phyloP scores from a whole-genome alignment of 2,329 filamentous ascomycete species.

The Ophiocordyceps sinensis region DNA sequence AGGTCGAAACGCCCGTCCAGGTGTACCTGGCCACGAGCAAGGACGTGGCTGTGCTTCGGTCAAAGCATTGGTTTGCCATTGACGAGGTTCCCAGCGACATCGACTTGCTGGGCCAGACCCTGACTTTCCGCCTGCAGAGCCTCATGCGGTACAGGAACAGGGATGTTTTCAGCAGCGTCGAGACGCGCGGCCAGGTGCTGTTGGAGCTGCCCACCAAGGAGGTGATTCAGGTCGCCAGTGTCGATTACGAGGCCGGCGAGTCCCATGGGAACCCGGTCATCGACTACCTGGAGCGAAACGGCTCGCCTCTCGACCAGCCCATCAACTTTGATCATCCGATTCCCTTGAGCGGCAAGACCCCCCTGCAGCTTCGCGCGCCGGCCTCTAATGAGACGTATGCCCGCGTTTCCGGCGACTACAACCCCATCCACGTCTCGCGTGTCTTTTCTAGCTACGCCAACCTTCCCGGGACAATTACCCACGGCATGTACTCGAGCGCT shows the following conservation, averaged over 20 bases:
- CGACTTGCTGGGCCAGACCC: conserved; percentile 79
- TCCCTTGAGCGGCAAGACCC: conserved; percentile 81
- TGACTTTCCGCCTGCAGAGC: conserved; percentile 91
- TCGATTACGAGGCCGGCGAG: conserved; percentile 82
- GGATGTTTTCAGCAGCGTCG: conserved; percentile 77
- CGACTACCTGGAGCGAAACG: conserved; percentile 87
- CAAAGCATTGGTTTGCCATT: conserved; percentile 94
- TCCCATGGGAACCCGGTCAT: conserved; percentile 95
- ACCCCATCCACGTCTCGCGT: conserved; percentile 95
- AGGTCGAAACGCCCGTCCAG: conserved; percentile 90
- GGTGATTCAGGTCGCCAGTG: conserved; percentile 90
- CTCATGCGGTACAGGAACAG: conserved; percentile 91
- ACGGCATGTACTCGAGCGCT: conserved; percentile 98
- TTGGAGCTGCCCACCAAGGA: conserved; percentile 94
- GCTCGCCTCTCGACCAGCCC: conserved; percentile 85
- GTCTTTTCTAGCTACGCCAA: conserved; percentile 95
- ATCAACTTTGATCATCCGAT: conserved; percentile 97
- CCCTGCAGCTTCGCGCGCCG: conserved; percentile 76
- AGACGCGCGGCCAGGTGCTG: conserved; percentile 84
- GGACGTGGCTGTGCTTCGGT: conserved; percentile 85
- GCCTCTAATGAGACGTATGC: conserved; percentile 97
- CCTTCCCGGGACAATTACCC: conserved; percentile 91
- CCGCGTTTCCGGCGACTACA: conserved; percentile 94
- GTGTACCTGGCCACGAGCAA: conserved; percentile 75
- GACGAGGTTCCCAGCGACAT: conserved; percentile 57